Base-by-base conservation (phyloP, 2,329 filamentous ascomycete species). In the Scleromitrula shiraiana region DNA sequence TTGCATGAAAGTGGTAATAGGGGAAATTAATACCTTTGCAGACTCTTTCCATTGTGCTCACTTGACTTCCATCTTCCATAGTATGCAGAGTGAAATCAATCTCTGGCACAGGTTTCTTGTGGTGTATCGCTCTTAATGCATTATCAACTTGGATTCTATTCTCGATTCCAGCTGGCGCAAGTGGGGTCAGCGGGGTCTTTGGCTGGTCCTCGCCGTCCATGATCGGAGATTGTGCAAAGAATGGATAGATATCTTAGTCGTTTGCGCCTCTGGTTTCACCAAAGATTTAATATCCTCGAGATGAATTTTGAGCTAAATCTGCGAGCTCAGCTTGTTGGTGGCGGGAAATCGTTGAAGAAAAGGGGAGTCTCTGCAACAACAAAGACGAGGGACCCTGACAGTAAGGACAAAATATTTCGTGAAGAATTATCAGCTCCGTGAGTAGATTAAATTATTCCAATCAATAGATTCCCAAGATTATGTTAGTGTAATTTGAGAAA, bases 11-110 rank as follows among this genome's bases (percentile, higher is more conserved):
- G 30, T 54, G 49, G 41, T 52, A 45, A 43, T 44, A 47, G 49
- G 36, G 39, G 26, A 15, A 2, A 46, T 27, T 19, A 69, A 55
- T 79, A 97, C 93, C 93, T 89, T 97, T 98, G 77, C 91, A 95
- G 53, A 98, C 93, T 67, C 93, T 81, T 71, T 98, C 93, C 66
- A 85, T 72, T 53, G 93, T 98, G 80, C 80, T 97, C 66, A 98
- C 93, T 72, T 95, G 88, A 46, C 80, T 83, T 64, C 88, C 88
- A 75, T 98, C 93, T 68, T 98, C 93, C 91, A 97, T 96, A 54
- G 86, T 93, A 70, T 98, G 93, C 64, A 98, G 82, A 49, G 88
- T 94, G 68, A 98, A 98, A 74, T 98, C 93, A 64, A 98, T 97
- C 76, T 97, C 91, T 50, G 93, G 93, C 42, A 94, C 77, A 46